phyloP scores from a whole-genome alignment of 164 flowering plant genomes.

The Santalum album region DNA sequence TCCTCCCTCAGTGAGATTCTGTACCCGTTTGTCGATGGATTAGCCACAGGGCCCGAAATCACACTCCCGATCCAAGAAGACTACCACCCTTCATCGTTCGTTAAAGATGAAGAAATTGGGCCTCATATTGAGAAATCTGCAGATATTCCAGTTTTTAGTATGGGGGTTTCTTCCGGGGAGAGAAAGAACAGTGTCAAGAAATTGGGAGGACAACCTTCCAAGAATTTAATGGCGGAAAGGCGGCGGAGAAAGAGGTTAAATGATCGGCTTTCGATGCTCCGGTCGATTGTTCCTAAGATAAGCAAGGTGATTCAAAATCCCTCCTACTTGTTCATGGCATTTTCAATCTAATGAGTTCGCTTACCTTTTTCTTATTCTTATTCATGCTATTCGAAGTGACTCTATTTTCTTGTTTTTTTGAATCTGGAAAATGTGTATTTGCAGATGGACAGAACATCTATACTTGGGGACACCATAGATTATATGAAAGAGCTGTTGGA shows the following conservation, averaged over 20 bases:
- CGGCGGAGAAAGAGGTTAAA: slow-evolving; percentile 10
- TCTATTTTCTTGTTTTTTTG: background rate
- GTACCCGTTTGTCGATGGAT: slow-evolving; percentile 28
- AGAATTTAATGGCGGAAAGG: slow-evolving; percentile 1
- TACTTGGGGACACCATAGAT: slow-evolving; percentile 4
- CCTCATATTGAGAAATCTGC: slow-evolving; percentile 13
- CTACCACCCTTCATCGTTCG: slow-evolving; percentile 16
- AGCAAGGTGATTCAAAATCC: background rate
- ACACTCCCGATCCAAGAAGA: slow-evolving; percentile 31
- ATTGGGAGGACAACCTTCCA: background rate
- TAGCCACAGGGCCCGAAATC: slow-evolving; percentile 16
- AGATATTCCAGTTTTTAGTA: slow-evolving; percentile 15
- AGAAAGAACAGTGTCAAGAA: slow-evolving; percentile 8
- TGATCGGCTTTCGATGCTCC: slow-evolving; percentile 2
- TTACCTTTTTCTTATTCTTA: too few relatives aligned
- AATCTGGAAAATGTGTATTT: background rate
- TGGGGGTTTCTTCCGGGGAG: slow-evolving; percentile 16
- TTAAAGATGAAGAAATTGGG: slow-evolving; percentile 24
- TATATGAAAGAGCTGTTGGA: slow-evolving; percentile 2
- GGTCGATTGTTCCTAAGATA: slow-evolving; percentile 2
- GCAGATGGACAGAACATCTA: slow-evolving; percentile 4
- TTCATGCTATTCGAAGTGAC: too few relatives aligned
- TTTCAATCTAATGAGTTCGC: too few relatives aligned
- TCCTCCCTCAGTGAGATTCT: slow-evolving; percentile 19
- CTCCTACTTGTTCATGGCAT: background rate